These are phyloP conservation scores for Arthrobotrys megalospora DNA, from an alignment of 2,329 filamentous ascomycete genomes.

Conservation along the genomic window DNA sequence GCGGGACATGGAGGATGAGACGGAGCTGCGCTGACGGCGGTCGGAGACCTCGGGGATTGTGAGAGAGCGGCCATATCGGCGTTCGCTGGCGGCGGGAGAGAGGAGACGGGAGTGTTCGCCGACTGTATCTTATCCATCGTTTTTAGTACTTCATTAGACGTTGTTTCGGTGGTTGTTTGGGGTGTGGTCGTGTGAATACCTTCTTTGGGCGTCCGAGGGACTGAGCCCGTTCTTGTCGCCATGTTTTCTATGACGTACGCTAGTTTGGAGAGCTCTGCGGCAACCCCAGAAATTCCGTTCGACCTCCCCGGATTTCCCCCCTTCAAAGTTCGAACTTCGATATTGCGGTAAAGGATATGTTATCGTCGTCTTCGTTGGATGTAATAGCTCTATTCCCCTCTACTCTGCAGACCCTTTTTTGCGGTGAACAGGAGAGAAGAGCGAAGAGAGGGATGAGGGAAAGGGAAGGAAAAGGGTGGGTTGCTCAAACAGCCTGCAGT, in stretches of 20 bases:
- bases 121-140: constrained; percentile 16
- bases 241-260: constrained; percentile 35
- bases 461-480: constrained; percentile 31
- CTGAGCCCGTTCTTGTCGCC: constrained; percentile 51
- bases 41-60: constrained; percentile 54
- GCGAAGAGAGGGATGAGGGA: neutral
- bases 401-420: neutral
- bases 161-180: neutral
- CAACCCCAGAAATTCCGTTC: constrained; percentile 31
- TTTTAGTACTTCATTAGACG: neutral
- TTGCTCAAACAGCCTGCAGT: constrained; percentile 26
- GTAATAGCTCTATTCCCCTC: neutral
- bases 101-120: constrained; percentile 52
- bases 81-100: constrained; percentile 50
- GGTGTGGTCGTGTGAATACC: constrained; percentile 40
- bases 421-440: neutral
- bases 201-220: constrained; percentile 52
- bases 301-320: constrained; percentile 3
- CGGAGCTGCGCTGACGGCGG: constrained; percentile 53
- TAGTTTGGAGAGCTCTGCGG: neutral
- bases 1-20: constrained; percentile 56
- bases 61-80: constrained; percentile 56
- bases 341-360: neutral
- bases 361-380: neutral
- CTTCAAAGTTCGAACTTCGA: neutral